Base-by-base conservation (phyloP, 2,329 filamentous ascomycete genomes). In the Claviceps sp. region DNA sequence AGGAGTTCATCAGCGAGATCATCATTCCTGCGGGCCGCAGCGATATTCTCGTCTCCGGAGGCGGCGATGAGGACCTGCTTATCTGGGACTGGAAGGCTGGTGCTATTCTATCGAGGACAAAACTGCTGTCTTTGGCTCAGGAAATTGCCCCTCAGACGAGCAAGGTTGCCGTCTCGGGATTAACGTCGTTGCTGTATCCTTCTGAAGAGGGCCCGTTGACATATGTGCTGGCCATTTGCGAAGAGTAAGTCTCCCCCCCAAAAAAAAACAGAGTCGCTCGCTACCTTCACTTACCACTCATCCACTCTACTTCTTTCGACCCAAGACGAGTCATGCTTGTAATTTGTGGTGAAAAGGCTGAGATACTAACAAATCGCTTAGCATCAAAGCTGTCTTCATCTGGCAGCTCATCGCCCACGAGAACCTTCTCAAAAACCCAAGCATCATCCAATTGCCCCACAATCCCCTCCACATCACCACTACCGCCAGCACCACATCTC, bases 81-180 rank as follows among this genome's bases (percentile, higher is more conserved):
- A 71, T 90, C 0, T 98, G 90, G 90, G 75, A 90, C 56, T 98
- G 91, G 91, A 68, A 70, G 43, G 68, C 67, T 0, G 77, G 76
- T 16, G 67, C 64, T 18, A 62, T 86, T 26, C 61, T 82, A 0
- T 72, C 75, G 24, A 80, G 72, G 59, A 65, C 76, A 2, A 74
- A 78, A 54, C 57, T 88, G 18, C 66, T 77, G 5, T 61, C 61
- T 1, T 64, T 70, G 6, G 72, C 73, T 1, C 65, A 65, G 51
- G 60, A 68, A 22, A 63, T 72, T 22, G 44, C 57, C 4, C 65
- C 65, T 3, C 64, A 64, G 11, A 63, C 65, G 3, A 59, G 59
- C 53, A 73, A 74, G 55, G 61, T 77, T 20, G 74, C 78, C 2
- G 71, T 81, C n/a, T 68, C 70, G 6, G 65, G 65, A 46, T 59